Base-by-base conservation (phyloP, 2,329 filamentous ascomycete genomes). In the Hymenoscyphus linearis region DNA sequence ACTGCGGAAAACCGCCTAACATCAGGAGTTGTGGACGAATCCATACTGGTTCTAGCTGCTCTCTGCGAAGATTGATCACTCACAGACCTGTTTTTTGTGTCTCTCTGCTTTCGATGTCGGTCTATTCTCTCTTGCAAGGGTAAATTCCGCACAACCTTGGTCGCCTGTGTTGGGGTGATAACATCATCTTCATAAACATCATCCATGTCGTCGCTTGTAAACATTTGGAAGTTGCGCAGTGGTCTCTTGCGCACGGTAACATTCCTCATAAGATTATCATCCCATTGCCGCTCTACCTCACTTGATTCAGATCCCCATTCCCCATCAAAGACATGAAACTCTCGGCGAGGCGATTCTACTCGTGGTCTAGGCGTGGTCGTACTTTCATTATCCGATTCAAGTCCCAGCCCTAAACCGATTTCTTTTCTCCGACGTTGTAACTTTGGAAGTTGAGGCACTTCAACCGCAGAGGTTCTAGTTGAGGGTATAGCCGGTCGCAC, bases 251-350 rank as follows among this genome's bases (percentile, higher is more conserved):
- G 79, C 31, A 84, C 78, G 18, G 75, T 79, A 50, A 83, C 81
- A 76, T 82, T 79, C 74, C 80, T 79, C 67, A 78, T 75, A 44
- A 81, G 72, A 71, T 81, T 80, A 63, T 78, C 74, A 66, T 85
- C 80, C 80, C 81, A 84, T 74, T 84, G 81, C 70, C 78, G 75
- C 64, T 80, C 80, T 35, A 79, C 78, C 64, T 83, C 78, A 66
- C 72, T 76, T 34, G 73, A 71, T 35, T 69, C 70, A 58, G 77
- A 76, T 57, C 72, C 76, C 83, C 83, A 87, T 70, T 83, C 80
- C 50, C 83, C 84, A 68, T 88, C 85, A 71, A 85, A 85, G 59
- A 77, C 76, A 62, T 76, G 74, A 66, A 84, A 84, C 55, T 82
- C 80, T 62, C 77, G 76, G 27, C 77, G 78, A 9, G 77, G 78